Evolutionary conservation across 148 eudicot species (phyloP), one percentile per base, ranked within the genome.

Genomic region (Amaranthus cruentus): DNA sequence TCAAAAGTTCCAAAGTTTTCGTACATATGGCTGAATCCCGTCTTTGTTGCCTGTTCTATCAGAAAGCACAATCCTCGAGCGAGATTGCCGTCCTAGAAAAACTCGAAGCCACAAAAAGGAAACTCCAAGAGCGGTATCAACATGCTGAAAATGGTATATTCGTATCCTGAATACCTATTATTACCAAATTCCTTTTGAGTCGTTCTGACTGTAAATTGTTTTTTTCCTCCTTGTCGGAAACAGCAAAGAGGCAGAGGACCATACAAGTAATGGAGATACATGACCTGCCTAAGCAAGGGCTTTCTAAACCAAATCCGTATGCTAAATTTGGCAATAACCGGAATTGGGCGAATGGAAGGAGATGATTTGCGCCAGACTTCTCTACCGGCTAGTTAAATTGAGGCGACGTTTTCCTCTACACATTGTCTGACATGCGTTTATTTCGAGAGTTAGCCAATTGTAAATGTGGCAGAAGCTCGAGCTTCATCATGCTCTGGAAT

Each of bases 51-150:
- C 67, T 71, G 56, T 57, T 79, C 6, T 58, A 62, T 62, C 77
- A 86, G 88, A 88, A 80, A 69, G 42, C 54, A 47, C 83, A 77
- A 74, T 13, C 69, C 73, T 69, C 85, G 43, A 75, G 77, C 42
- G 90, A 83, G 63, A 86, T 78, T 69, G 81, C 79, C 11, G 87
- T 79, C 46, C 74, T 73, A 67, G 80, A 80, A 59, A 91, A 87
- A 71, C 71, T 94, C 68, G 97, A 87, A 85, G 96, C 84, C 38
- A 72, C 96, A 11, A 91, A 94, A 79, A 94, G 98, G 83, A 94
- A 85, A 81, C 98, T 94, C 55, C 97, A 91, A 4, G 96, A 94
- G 80, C 86, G 98, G 12, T 91, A 94, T 78, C 93, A 89, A 80
- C 88, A 89, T 86, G 91, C 86, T 10, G 89, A 91, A 72, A 87